These are phyloP conservation scores for Adansonia grandidieri DNA, from an alignment of 441 rosid species.

Conservation along the genomic window DNA sequence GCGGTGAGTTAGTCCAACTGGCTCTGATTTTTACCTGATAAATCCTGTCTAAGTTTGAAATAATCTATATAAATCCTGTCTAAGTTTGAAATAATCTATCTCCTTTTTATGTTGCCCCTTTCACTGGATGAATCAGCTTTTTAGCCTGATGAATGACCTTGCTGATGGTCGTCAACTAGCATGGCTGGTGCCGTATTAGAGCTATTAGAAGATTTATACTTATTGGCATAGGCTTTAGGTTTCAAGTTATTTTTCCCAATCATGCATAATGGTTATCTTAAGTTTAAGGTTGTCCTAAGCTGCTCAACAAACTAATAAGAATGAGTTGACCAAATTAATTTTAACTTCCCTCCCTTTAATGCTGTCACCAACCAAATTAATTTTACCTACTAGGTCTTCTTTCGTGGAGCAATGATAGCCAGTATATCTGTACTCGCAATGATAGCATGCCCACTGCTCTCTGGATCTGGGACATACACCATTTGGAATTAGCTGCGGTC, in stretches of 20 bases:
- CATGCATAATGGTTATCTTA: background rate
- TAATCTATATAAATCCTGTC: too few relatives aligned
- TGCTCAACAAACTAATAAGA: background rate
- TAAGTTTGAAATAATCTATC: too few relatives aligned
- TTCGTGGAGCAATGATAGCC: constrained; percentile 96
- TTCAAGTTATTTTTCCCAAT: background rate
- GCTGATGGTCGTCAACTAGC: background rate
- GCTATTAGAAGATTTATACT: background rate
- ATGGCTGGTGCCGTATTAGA: too few relatives aligned
- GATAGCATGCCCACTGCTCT: constrained; percentile 91
- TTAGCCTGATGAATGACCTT: background rate
- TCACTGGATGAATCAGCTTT: background rate
- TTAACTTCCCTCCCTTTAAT: constrained; percentile 14
- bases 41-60: background rate
- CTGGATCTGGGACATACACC: constrained; percentile 94
- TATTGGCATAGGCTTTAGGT: background rate
- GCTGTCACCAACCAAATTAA: background rate
- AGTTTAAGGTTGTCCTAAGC: background rate
- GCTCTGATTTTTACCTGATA: background rate
- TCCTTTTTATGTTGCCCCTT: background rate
- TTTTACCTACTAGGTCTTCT: constrained; percentile 59
- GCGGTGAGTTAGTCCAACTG: background rate
- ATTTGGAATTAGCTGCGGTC: constrained; percentile 85
- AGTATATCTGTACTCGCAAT: constrained; percentile 79
- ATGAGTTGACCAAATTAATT: constrained; percentile 23